Evolutionary conservation across 306 rosid species (phyloP).

Genomic region (Casuarina cunninghamiana): DNA sequence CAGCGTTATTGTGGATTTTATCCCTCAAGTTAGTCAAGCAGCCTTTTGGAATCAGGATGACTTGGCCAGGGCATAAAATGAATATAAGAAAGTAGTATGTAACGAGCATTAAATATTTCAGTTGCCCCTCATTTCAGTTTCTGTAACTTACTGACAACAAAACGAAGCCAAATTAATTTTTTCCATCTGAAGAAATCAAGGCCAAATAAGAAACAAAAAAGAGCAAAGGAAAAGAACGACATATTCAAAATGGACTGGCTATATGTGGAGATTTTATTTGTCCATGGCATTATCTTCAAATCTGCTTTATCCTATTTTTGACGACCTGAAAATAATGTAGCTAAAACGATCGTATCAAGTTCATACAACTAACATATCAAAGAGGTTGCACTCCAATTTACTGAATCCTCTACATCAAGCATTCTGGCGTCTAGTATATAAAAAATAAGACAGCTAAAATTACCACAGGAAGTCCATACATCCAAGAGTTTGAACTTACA

Average conservation of each 20-base stretch:
- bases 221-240: background rate
- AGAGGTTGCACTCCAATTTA: slow-evolving; percentile 58
- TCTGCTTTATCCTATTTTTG: background rate
- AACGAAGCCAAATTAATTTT: background rate
- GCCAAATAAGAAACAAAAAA: background rate
- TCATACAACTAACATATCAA: slow-evolving; percentile 10
- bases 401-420: slow-evolving; percentile 85
- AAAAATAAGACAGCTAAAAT: no score
- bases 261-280: background rate
- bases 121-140: background rate
- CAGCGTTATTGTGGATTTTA: slow-evolving; percentile 6
- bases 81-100: background rate
- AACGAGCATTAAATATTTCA: background rate
- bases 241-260: background rate
- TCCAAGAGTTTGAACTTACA: slow-evolving; percentile 50
- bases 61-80: background rate
- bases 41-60: background rate
- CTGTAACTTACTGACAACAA: background rate
- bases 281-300: background rate
- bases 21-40: background rate
- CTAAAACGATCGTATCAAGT: slow-evolving; percentile 3
- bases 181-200: background rate
- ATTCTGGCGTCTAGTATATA: slow-evolving; percentile 46
- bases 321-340: background rate
- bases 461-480: slow-evolving; percentile 10